Evolutionary conservation across 1,284 basidiomycete genomes (phyloP).

Genomic region (Wallemia ichthyophaga): DNA sequence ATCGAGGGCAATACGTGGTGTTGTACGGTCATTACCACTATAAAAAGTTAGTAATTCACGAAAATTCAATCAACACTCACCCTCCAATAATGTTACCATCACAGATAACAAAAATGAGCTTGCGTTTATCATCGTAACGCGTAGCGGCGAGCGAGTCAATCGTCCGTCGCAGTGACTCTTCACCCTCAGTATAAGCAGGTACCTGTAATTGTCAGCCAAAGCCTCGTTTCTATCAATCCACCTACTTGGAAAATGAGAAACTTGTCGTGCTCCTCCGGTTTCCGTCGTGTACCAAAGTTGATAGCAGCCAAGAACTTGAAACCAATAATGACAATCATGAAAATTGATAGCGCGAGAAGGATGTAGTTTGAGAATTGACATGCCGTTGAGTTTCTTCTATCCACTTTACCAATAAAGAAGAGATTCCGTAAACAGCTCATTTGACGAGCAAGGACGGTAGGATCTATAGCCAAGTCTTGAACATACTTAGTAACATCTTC

Average conservation of each 20-base stretch:
- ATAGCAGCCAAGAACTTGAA: conserved; percentile 95
- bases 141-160: conserved; percentile 81
- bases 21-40: conserved; percentile 15
- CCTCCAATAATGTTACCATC: conserved; percentile 89
- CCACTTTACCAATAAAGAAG: conserved; percentile 68
- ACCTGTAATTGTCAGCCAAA: not conserved
- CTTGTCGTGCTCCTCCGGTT: conserved; percentile 89
- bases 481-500: conserved; percentile 56
- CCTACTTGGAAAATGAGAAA: conserved; percentile 86
- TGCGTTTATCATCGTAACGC: conserved; percentile 95
- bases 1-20: conserved; percentile 58
- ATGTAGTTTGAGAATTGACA: conserved; percentile 81
- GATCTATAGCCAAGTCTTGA: conserved; percentile 31
- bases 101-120: conserved; percentile 75
- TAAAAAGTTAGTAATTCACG: not conserved
- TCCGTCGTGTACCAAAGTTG: conserved; percentile 50
- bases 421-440: conserved; percentile 70
- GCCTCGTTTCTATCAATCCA: conserved; percentile 10
- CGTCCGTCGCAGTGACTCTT: conserved; percentile 53
- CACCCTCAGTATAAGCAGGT: conserved; percentile 89
- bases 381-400: conserved; percentile 67
- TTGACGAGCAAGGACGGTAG: conserved; percentile 39
- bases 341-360: conserved; percentile 53
- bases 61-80: not conserved
- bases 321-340: conserved; percentile 85